phyloP scores from a whole-genome alignment of 2,329 filamentous ascomycete species.

The Claviceps humidiphila region DNA sequence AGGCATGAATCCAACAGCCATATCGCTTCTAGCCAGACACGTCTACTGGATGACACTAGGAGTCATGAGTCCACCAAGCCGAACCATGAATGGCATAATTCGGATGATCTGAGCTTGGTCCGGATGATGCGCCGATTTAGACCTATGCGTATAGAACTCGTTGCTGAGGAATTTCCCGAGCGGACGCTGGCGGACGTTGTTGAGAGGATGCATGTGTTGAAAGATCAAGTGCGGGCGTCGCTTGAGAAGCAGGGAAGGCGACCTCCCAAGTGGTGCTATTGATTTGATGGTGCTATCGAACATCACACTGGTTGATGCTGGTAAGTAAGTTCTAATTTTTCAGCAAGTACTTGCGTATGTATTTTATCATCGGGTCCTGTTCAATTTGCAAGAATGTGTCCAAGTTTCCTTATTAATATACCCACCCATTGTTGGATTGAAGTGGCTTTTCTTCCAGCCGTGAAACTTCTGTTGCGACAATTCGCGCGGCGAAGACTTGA shows the following conservation, averaged over 20 bases:
- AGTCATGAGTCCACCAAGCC: not conserved
- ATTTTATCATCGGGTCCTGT: no score
- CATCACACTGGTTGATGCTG: no score
- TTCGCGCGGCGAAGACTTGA: no score
- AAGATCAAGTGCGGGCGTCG: constrained; percentile 9
- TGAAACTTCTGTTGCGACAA: no score
- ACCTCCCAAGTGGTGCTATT: constrained; percentile 16
- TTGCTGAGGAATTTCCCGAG: constrained; percentile 8
- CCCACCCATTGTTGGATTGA: no score
- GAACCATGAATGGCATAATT: constrained; percentile 12
- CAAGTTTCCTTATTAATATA: no score
- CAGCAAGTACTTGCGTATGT: no score
- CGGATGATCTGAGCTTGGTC: constrained; percentile 16
- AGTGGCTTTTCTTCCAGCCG: no score
- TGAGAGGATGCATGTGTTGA: constrained; percentile 11
- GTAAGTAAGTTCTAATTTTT: no score
- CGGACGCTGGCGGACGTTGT: constrained; percentile 10
- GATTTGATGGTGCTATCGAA: not conserved
- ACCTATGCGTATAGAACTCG: constrained; percentile 6
- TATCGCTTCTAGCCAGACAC: not conserved
- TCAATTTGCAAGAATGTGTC: no score
- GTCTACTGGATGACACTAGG: not conserved
- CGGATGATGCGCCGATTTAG: constrained; percentile 10
- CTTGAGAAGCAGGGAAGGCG: constrained; percentile 7
- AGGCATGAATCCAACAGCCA: not conserved